Evolutionary conservation across 1,139 yeast genomes (phyloP).

Genomic region (Hyphopichia buzzinii): DNA sequence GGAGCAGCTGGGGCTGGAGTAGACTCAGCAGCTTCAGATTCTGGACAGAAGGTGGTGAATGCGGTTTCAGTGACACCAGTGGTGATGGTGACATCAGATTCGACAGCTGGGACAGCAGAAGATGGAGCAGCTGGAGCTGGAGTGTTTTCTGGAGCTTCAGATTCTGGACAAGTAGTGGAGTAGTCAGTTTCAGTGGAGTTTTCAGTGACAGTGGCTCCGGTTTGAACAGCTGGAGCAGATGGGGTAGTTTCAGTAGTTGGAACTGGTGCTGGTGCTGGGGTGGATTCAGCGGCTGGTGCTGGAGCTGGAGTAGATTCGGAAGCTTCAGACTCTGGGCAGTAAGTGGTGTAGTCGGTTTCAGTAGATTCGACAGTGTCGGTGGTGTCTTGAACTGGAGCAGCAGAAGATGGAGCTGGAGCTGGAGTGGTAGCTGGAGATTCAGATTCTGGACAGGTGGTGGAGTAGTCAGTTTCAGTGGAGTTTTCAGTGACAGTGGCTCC

Average conservation of each 20-base stretch:
- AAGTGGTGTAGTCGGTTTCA: conserved; percentile 17
- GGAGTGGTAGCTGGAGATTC: conserved; percentile 4
- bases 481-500: conserved; percentile 14
- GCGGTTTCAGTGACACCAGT: conserved; percentile 25
- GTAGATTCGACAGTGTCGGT: conserved; percentile 12
- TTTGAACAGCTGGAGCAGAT: conserved; percentile 1
- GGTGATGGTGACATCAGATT: conserved; percentile 10
- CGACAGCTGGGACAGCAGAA: too few species aligned
- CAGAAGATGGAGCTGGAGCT: conserved; percentile 6
- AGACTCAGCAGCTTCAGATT: conserved; percentile 2
- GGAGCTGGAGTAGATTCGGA: neutral
- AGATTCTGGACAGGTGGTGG: conserved; percentile 9
- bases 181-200: conserved; percentile 24
- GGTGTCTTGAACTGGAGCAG: conserved; percentile 5
- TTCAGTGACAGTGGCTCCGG: conserved; percentile 15
- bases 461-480: conserved; percentile 8
- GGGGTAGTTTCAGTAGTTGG: conserved; percentile 8
- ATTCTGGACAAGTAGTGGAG: conserved; percentile 16
- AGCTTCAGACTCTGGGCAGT: conserved; percentile 9
- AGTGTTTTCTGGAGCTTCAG: conserved; percentile 8
- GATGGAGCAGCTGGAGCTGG: conserved; percentile 15
- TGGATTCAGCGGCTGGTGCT: conserved; percentile 5
- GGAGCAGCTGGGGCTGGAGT: conserved; percentile 11
- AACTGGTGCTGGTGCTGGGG: conserved; percentile 5
- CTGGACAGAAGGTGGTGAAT: conserved; percentile 13